Percentiles rank a stretch among this genome's conserved stretches.
Evolutionary conservation across 371 early-diverging fungal genomes (phyloP).

Genomic region (Actinomortierella ambigua): DNA sequence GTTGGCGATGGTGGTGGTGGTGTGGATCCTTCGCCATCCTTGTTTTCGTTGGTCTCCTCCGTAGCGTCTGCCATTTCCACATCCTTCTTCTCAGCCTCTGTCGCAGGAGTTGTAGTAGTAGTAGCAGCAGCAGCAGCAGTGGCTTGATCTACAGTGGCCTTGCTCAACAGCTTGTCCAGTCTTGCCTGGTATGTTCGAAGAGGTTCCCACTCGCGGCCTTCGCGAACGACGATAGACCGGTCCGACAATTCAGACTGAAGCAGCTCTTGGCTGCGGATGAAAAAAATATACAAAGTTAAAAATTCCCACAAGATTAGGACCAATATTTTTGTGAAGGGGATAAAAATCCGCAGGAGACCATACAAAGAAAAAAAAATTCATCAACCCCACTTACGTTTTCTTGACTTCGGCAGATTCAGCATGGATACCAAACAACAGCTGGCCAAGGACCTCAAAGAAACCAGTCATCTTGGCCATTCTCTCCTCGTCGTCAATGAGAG

Average conservation of each 20-base stretch:
- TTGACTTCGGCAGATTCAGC: constrained; percentile 6
- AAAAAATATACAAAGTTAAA: too few relatives aligned
- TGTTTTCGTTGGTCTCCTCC: neutral
- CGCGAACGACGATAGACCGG: constrained; percentile 8
- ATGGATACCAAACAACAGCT: constrained; percentile 23
- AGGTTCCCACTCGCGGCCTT: constrained; percentile 13
- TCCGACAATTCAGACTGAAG: constrained; percentile 13
- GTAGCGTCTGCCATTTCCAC: neutral
- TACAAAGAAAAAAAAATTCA: neutral
- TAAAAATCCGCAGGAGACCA: neutral
- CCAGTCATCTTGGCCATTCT: constrained; percentile 13
- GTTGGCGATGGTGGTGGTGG: neutral
- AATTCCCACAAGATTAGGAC: too few relatives aligned
- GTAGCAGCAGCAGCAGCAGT: constrained; percentile 11
- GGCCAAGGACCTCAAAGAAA: constrained; percentile 32
- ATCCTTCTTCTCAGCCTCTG: constrained; percentile 7
- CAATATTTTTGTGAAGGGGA: neutral
- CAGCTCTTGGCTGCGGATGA: constrained; percentile 18
- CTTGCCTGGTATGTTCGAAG: constrained; percentile 31
- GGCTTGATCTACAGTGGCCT: constrained; percentile 26
- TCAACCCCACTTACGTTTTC: constrained; percentile 13
- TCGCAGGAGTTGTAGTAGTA: constrained; percentile 12
- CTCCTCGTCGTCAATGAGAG: neutral
- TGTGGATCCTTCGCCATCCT: neutral
- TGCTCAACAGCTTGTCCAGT: constrained; percentile 24